Percentiles rank a stretch among this genome's conserved stretches.
phyloP scores from a whole-genome alignment of 768 basidiomycete species.

The Mycena vulgaris region DNA sequence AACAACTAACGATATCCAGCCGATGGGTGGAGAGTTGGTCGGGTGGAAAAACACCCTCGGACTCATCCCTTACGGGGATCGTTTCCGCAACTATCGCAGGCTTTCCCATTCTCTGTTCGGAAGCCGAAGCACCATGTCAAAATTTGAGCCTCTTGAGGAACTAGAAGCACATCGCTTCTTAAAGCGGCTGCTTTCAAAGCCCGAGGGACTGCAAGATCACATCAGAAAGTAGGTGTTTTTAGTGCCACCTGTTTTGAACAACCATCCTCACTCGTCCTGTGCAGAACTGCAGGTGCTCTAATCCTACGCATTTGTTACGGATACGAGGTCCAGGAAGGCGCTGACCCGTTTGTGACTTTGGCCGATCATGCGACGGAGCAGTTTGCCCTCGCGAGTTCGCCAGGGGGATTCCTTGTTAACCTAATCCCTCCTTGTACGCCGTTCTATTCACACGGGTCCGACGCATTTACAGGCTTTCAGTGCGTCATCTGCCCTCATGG shows the following conservation, averaged over 20 bases:
- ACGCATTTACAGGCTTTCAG: constrained; percentile 44
- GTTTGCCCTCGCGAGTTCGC: constrained; percentile 56
- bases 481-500: constrained; percentile 68
- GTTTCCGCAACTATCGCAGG: constrained; percentile 58
- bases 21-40: constrained; percentile 46
- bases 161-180: constrained; percentile 57
- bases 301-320: constrained; percentile 63
- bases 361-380: constrained; percentile 57
- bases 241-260: not conserved
- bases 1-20: not conserved
- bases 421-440: constrained; percentile 60
- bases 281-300: constrained; percentile 59
- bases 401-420: constrained; percentile 63
- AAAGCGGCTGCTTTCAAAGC: constrained; percentile 50
- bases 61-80: constrained; percentile 55
- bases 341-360: constrained; percentile 57
- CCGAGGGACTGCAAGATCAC: constrained; percentile 52
- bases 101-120: constrained; percentile 61
- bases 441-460: not conserved
- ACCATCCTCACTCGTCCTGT: too few species aligned
- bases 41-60: constrained; percentile 57
- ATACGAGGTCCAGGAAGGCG: constrained; percentile 54
- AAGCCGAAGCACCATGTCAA: constrained; percentile 51
- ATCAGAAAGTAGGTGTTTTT: constrained; percentile 55
- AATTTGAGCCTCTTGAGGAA: constrained; percentile 57